Evolutionary conservation across 345 rosid species (phyloP).

Genomic region (Abelmoschus esculentus): DNA sequence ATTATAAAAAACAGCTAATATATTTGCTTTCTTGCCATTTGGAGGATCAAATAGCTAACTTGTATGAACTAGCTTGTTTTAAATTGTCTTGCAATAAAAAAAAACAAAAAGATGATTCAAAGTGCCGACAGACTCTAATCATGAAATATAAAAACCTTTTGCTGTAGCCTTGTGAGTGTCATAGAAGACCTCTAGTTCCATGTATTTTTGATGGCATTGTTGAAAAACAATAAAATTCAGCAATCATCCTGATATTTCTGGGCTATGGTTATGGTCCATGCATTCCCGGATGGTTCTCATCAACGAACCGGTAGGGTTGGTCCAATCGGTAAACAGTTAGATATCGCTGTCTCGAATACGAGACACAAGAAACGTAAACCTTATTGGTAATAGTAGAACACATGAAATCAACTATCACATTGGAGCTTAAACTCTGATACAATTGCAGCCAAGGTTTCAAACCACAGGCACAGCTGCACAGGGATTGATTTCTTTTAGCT

Average conservation of each 20-base stretch:
- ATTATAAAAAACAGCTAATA: neutral
- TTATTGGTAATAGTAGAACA: too few relatives aligned
- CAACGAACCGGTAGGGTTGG: neutral
- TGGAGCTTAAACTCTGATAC: too few relatives aligned
- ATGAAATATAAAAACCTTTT: neutral
- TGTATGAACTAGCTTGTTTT: neutral
- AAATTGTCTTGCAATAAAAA: conserved; percentile 1
- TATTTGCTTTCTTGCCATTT: neutral
- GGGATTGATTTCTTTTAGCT: neutral
- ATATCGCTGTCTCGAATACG: too few relatives aligned
- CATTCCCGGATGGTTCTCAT: neutral
- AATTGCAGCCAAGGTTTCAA: too few relatives aligned
- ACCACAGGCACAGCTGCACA: too few relatives aligned
- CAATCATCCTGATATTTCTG: conserved; percentile 8
- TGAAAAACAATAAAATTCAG: neutral
- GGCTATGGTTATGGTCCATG: conserved; percentile 1
- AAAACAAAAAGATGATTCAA: neutral
- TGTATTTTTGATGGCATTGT: conserved; percentile 4
- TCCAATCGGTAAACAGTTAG: too few relatives aligned
- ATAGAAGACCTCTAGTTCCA: neutral
- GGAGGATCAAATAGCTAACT: conserved; percentile 1
- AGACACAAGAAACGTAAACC: too few relatives aligned
- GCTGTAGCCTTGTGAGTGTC: conserved; percentile 1
- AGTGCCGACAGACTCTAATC: neutral
- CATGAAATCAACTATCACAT: too few relatives aligned